phyloP scores from a whole-genome alignment of 768 basidiomycete species.

The Epithele typhae region DNA sequence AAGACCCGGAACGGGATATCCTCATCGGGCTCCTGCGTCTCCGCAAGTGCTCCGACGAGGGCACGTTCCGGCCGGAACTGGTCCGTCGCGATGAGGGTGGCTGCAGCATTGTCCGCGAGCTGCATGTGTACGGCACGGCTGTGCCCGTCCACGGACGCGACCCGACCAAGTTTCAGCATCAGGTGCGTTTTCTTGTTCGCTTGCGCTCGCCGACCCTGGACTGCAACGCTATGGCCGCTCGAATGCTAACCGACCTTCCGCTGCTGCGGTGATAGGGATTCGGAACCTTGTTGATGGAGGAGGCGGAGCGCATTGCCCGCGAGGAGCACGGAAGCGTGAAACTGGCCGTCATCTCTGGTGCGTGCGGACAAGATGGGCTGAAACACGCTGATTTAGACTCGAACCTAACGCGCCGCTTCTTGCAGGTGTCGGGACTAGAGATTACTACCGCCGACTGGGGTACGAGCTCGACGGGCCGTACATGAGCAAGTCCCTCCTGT shows the following conservation, averaged over 20 bases:
- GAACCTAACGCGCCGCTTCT: not conserved
- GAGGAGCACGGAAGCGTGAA: conserved; percentile 97
- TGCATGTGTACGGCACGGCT: conserved; percentile 98
- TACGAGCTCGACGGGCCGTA: conserved; percentile 96
- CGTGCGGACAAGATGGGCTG: conserved; percentile 26
- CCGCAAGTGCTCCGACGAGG: conserved; percentile 94
- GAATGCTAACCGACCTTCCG: not conserved
- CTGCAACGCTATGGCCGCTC: no score
- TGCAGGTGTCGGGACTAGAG: conserved; percentile 89
- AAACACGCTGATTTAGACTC: not conserved
- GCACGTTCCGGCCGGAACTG: conserved; percentile 93
- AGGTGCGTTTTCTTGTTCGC: conserved; percentile 50
- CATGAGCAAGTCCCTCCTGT: conserved; percentile 81
- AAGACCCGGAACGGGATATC: conserved; percentile 96
- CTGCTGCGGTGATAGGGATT: conserved; percentile 59
- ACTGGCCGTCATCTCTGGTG: conserved; percentile 94
- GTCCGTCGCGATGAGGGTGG: conserved; percentile 67
- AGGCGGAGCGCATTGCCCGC: conserved; percentile 94
- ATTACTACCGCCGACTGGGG: conserved; percentile 93
- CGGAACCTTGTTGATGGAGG: conserved; percentile 97
- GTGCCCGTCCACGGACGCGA: conserved; percentile 96
- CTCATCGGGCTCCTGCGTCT: conserved; percentile 89
- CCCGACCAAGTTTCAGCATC: conserved; percentile 98
- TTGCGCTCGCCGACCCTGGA: not conserved
- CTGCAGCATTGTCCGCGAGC: conserved; percentile 89